Evolutionary conservation across 768 basidiomycete species (phyloP), one percentile per base, ranked within the genome.

Genomic region (Boletus bicolor): DNA sequence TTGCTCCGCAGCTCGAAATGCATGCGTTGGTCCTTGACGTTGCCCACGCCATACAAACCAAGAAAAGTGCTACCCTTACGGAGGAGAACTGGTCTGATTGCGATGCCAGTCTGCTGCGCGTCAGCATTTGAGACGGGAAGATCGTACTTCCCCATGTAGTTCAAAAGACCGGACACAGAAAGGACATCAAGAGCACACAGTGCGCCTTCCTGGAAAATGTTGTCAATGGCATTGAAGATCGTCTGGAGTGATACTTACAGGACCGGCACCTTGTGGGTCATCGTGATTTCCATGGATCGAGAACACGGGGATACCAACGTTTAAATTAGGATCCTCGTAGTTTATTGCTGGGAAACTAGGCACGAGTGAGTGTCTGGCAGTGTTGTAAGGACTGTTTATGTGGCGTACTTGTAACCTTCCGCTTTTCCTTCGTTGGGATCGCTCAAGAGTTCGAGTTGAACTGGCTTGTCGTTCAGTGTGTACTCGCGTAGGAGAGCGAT

Each of bases 261-360:
- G 79, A 4, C 95, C 94, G 21, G 93, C 87, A 19, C 97, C 97
- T 74, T 98, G 97, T 35, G 97, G 97, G 65, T 99, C 97, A 66
- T 99, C 97, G 72, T 99, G 97, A 67, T 99, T 99, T 42, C 97
- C 97, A 66, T 99, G 97, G 49, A 99, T 98, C 0, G 96, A 98
- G 73, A 99, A 99, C 30, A 98, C 90, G 4, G 97, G 97, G n/a
- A 97, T 92, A 4, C 84, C 85, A 49, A 99, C 81, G 68, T 99
- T 99, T 54, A 98, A 78, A 69, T 99, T 98, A 2, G 88, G 84
- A 64, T 99, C 96, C 71, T 99, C 94, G 66, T 98, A 98, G 71
- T 99, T 98, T 60, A 99, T 76, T 1, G 93, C 93, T 12, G 97
- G 97, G 67, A 98, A 99, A 15, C 94, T 98, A 63, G 7, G 24